Percentiles rank a stretch among this genome's conserved stretches.
phyloP scores from a whole-genome alignment of 495 filamentous ascomycete genomes.

The Bombardia bombarda region DNA sequence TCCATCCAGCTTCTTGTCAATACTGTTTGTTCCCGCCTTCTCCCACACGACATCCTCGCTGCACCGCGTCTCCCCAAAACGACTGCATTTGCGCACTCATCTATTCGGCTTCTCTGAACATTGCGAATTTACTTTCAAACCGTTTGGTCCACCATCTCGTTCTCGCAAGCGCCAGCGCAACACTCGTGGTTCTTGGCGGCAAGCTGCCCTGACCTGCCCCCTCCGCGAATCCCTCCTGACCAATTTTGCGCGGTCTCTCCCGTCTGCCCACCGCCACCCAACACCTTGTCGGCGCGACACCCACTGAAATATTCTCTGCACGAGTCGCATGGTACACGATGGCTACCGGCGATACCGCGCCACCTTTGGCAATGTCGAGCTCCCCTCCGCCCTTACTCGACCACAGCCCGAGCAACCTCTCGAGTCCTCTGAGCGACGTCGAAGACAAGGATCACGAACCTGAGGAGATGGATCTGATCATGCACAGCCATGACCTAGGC shows the following conservation, averaged over 20 bases:
- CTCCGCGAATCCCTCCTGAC: conserved; percentile 5
- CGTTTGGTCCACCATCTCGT: conserved; percentile 2
- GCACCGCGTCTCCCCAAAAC: background rate
- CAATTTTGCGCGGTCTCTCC: conserved; percentile 21
- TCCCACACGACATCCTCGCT: conserved; percentile 8
- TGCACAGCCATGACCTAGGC: conserved; percentile 15
- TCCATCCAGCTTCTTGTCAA: conserved; percentile 17
- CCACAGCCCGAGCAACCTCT: conserved; percentile 32
- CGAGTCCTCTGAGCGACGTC: conserved; percentile 82
- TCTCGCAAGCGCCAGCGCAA: conserved; percentile 10
- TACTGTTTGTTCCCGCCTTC: conserved; percentile 5
- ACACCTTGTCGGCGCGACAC: conserved; percentile 10
- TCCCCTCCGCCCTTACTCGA: conserved; percentile 32
- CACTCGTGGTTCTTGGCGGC: conserved; percentile 5
- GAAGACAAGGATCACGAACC: conserved; percentile 57
- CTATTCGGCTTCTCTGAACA: background rate
- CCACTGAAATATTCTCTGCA: background rate
- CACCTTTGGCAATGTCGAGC: conserved; percentile 35
- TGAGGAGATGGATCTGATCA: conserved; percentile 36
- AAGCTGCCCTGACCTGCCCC: conserved; percentile 9
- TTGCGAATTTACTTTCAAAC: background rate
- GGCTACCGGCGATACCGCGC: conserved; percentile 39
- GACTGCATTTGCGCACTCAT: background rate
- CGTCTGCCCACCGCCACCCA: conserved; percentile 8
- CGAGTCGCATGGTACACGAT: conserved; percentile 25